phyloP scores from a whole-genome alignment of 2,329 filamentous ascomycete species.

The Pestalotiopsis sp. region DNA sequence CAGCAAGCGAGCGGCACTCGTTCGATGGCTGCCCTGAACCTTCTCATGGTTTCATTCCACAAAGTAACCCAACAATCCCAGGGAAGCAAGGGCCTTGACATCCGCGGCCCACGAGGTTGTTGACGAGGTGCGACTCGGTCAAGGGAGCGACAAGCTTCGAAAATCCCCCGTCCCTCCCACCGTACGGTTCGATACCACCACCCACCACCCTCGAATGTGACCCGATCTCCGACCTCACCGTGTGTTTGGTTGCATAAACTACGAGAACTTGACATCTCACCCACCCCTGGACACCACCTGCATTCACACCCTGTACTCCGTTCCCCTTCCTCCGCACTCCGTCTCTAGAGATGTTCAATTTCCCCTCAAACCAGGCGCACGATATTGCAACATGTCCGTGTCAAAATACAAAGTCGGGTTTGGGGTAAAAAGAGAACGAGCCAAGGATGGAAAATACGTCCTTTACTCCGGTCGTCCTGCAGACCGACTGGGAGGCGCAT shows the following conservation, averaged over 20 bases:
- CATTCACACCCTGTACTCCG: no score
- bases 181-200: not conserved
- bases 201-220: not conserved
- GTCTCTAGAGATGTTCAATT: no score
- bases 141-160: not conserved
- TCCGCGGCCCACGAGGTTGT: not conserved
- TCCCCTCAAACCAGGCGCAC: no score
- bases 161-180: not conserved
- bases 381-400: no score
- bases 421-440: no score
- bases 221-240: constrained; percentile 9
- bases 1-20: not conserved
- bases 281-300: not conserved
- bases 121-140: constrained; percentile 1
- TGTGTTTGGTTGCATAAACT: not conserved
- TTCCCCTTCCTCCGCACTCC: no score
- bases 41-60: not conserved
- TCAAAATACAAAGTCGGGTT: no score
- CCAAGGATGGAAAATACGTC: no score
- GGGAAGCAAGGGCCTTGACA: not conserved
- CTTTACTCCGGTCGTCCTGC: no score
- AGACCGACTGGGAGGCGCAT: no score
- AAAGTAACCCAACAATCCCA: not conserved
- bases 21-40: not conserved
- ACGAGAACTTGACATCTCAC: not conserved